Evolutionary conservation across 2,329 filamentous ascomycete species (phyloP), one percentile per base, ranked within the genome.

Genomic region (Metarhizium humberi): DNA sequence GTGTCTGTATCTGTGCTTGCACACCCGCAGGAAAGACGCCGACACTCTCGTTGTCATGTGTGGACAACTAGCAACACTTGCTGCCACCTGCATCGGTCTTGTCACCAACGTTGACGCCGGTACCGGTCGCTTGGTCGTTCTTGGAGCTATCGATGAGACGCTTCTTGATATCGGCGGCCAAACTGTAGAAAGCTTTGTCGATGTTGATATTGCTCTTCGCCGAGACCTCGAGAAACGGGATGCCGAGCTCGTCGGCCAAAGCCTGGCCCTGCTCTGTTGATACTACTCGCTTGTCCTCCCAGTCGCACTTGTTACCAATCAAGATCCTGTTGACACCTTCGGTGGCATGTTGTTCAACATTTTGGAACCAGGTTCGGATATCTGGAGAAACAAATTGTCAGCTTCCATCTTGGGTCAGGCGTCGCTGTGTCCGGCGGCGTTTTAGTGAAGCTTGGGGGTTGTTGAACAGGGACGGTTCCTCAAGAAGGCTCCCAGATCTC

Each of bases 181-280:
- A 83, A 71, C 82, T 92, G 78, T 95, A 97, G 72, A 99, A 99
- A 18, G 94, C 94, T 78, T 96, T 92, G 75, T 99, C 94, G 67
- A 99, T 95, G 76, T 99, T 99, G 84, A 96, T 96, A 78, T 97
- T 97, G 78, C 89, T 92, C 82, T 99, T 99, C 61, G 94, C 94
- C 18, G 90, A 95, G 59, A 99, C 94, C 73, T 99, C 94, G 71
- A 99, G 88, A 80, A 99, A 99, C 20, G 94, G 92, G 62, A 99
- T 95, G 67, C 92, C 91, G 58, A 99, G 86, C 75, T 97, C 94
- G 74, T 96, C 88, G 57, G 94, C 94, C 55, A 99, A 83, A 62
- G 87, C 86, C 73, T 99, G 92, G 64, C 94, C 94, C 68, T 91
- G 87, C 72, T 96, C 92, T 57, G 88, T 95, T 51, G 90, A 91